Conservation (phyloP, 2,329 filamentous ascomycete species). For the Cladosporium cucumerinum region DNA sequence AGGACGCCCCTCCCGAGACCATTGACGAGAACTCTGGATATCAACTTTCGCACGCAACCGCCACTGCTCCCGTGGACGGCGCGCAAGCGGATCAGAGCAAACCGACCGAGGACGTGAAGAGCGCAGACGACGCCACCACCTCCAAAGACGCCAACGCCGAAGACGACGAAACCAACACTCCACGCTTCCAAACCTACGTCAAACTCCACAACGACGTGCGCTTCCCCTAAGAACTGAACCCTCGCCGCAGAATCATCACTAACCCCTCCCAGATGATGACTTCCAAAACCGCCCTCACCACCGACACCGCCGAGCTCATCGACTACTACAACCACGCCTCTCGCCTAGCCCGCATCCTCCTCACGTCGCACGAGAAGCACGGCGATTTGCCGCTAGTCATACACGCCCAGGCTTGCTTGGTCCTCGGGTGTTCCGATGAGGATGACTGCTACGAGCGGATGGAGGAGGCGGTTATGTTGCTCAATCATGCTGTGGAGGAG, state of each 20-base stretch:
- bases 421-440: conserved; percentile 1
- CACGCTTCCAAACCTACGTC: neutral
- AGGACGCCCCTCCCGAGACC: neutral
- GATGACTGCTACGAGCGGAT: conserved; percentile 8
- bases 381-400: conserved; percentile 2
- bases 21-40: neutral
- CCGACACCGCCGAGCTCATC: neutral
- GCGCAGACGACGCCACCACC: neutral
- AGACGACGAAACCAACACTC: neutral
- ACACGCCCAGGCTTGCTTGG: conserved; percentile 1
- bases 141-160: neutral
- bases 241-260: neutral
- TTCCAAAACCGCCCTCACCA: conserved; percentile 2
- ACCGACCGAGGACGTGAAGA: neutral
- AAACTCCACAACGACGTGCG: conserved; percentile 2
- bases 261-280: neutral
- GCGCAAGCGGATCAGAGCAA: neutral
- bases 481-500: neutral
- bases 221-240: too few species aligned
- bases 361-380: neutral
- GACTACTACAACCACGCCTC: neutral
- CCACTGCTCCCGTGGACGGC: neutral
- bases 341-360: conserved; percentile 1
- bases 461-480: neutral
- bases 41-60: neutral